These are phyloP conservation scores for Penicillium nordicum DNA, from an alignment of 2,329 filamentous ascomycete species.

Conservation along the genomic window DNA sequence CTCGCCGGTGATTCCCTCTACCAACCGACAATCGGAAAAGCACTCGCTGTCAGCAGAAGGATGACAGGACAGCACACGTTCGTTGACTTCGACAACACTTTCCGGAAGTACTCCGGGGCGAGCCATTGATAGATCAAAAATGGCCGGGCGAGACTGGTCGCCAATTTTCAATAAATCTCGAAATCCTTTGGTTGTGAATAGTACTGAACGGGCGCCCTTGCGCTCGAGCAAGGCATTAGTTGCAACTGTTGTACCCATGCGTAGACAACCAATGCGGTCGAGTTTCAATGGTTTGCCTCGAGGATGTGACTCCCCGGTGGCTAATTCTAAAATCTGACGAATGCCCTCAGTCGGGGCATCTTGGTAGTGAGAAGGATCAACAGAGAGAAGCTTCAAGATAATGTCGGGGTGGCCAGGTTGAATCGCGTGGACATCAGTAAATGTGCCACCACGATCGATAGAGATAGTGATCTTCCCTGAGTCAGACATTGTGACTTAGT, in stretches of 20 bases:
- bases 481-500: conserved; percentile 21
- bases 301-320: conserved; percentile 35
- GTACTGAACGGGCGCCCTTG: conserved; percentile 81
- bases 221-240: conserved; percentile 87
- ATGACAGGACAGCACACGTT: conserved; percentile 75
- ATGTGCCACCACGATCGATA: conserved; percentile 42
- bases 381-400: conserved; percentile 41
- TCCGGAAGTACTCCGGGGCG: conserved; percentile 85
- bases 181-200: conserved; percentile 85
- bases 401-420: conserved; percentile 38
- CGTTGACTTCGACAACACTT: conserved; percentile 78
- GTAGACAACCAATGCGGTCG: conserved; percentile 53
- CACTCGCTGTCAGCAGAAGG: conserved; percentile 61
- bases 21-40: conserved; percentile 62
- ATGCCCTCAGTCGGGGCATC: conserved; percentile 71
- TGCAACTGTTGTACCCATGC: conserved; percentile 92
- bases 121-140: conserved; percentile 83
- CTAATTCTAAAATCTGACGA: conserved; percentile 61
- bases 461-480: conserved; percentile 37
- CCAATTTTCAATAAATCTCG: conserved; percentile 83
- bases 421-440: conserved; percentile 40
- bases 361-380: conserved; percentile 40
- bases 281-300: conserved; percentile 36
- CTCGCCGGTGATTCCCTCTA: conserved; percentile 59
- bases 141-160: conserved; percentile 83